A percentile compares a stretch with the other conserved stretches of the same genome.
Evolutionary conservation across 1,284 basidiomycete genomes (phyloP).

Genomic region (Trichosporon inkin): DNA sequence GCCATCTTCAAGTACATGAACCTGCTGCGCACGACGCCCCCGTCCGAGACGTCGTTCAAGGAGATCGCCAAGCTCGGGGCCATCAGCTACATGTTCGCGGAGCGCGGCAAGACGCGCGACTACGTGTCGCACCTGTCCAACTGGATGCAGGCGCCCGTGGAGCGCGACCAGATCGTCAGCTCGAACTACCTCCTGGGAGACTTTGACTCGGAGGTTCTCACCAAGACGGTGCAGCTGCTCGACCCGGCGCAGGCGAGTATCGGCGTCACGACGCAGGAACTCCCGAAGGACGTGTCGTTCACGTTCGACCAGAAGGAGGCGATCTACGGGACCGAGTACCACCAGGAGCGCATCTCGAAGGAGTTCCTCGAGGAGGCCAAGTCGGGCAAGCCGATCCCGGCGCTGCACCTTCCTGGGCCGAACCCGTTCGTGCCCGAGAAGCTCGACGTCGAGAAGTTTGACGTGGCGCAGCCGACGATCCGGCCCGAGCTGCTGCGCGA

Average conservation of each 20-base stretch:
- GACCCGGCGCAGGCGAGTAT: constrained; percentile 58
- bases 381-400: constrained; percentile 60
- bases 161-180: constrained; percentile 72
- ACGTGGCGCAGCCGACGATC: constrained; percentile 62
- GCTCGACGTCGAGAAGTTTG: constrained; percentile 71
- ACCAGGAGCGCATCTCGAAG: constrained; percentile 63
- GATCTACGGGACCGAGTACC: constrained; percentile 78
- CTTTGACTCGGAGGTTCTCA: constrained; percentile 66
- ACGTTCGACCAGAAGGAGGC: constrained; percentile 71
- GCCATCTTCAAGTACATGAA: constrained; percentile 83
- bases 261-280: constrained; percentile 51
- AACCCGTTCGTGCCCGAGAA: constrained; percentile 90
- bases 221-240: constrained; percentile 60
- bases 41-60: constrained; percentile 70
- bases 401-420: constrained; percentile 72
- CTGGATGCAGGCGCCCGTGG: constrained; percentile 63
- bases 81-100: constrained; percentile 81
- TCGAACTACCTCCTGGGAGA: constrained; percentile 70
- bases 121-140: constrained; percentile 77
- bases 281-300: constrained; percentile 59
- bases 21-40: constrained; percentile 64
- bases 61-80: constrained; percentile 72
- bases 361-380: constrained; percentile 63
- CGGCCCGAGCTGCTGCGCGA: constrained; percentile 72
- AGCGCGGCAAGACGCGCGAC: constrained; percentile 71